These are phyloP conservation scores for Candida caryicola DNA, from an alignment of 805 yeast species.

Conservation along the genomic window DNA sequence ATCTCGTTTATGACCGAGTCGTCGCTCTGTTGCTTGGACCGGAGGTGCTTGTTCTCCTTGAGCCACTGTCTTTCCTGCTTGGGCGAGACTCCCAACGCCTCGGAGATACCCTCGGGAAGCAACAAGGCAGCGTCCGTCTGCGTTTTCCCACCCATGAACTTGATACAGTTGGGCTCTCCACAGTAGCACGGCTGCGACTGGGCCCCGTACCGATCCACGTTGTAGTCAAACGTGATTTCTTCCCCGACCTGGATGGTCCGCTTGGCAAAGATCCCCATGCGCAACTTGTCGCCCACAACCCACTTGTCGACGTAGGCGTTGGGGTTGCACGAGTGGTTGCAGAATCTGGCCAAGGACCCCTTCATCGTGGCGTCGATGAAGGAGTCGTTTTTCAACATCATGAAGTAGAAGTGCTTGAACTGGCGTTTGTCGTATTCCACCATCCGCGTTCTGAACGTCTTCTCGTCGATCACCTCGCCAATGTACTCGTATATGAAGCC, in stretches of 20 bases:
- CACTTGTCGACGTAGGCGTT: slow-evolving; percentile 95
- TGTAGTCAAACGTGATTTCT: slow-evolving; percentile 88
- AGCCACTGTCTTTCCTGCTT: slow-evolving; percentile 72
- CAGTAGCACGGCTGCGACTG: slow-evolving; percentile 92
- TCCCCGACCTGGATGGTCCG: slow-evolving; percentile 71
- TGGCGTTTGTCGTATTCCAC: slow-evolving; percentile 65
- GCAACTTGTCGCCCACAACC: slow-evolving; percentile 86
- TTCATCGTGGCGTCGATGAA: slow-evolving; percentile 91
- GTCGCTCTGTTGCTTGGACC: slow-evolving; percentile 49
- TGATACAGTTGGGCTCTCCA: slow-evolving; percentile 88
- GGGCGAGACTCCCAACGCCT: slow-evolving; percentile 75
- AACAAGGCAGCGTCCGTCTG: slow-evolving; percentile 89
- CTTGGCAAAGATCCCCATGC: slow-evolving; percentile 94
- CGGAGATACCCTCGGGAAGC: slow-evolving; percentile 78
- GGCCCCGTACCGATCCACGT: slow-evolving; percentile 95
- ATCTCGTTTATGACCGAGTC: slow-evolving; percentile 61
- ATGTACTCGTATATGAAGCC: slow-evolving; percentile 87
- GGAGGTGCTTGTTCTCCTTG: slow-evolving; percentile 51
- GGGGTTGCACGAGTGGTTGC: slow-evolving; percentile 94
- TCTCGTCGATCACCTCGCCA: slow-evolving; percentile 89
- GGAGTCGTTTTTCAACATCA: slow-evolving; percentile 92
- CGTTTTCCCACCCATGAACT: slow-evolving; percentile 93
- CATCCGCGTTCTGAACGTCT: slow-evolving; percentile 71
- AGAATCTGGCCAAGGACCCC: slow-evolving; percentile 87
- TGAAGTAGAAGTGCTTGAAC: slow-evolving; percentile 83